Evolutionary conservation across 805 yeast genomes (phyloP).

Genomic region (Candida vartiovaarae): DNA sequence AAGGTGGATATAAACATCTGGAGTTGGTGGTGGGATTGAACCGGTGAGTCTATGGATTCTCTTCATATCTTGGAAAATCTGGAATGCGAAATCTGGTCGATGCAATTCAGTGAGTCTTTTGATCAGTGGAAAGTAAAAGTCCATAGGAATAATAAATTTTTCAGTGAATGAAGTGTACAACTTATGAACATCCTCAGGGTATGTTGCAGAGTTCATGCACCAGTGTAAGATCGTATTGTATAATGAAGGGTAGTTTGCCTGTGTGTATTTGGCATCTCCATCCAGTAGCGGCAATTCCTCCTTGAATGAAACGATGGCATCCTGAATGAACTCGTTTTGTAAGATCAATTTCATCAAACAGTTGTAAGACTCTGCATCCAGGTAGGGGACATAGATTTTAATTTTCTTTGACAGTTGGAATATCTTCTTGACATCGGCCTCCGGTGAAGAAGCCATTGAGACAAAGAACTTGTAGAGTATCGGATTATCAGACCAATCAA

Average conservation of each 20-base stretch:
- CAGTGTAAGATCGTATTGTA: constrained; percentile 38
- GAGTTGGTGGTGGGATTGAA: constrained; percentile 37
- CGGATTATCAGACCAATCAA: constrained; percentile 33
- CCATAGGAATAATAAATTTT: constrained; percentile 50
- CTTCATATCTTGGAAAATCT: constrained; percentile 55
- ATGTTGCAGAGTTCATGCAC: constrained; percentile 30
- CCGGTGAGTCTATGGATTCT: constrained; percentile 47
- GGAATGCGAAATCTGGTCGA: constrained; percentile 55
- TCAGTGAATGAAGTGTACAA: constrained; percentile 50
- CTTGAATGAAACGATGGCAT: constrained; percentile 34
- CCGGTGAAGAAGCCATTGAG: constrained; percentile 21
- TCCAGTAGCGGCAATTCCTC: constrained; percentile 32
- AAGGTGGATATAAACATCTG: constrained; percentile 52
- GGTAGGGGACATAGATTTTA: constrained; percentile 30
- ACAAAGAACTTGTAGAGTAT: constrained; percentile 24
- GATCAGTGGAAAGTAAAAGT: constrained; percentile 52
- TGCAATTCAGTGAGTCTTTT: constrained; percentile 43
- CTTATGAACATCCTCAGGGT: constrained; percentile 43
- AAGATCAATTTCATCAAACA: constrained; percentile 32
- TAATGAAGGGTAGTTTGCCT: constrained; percentile 28
- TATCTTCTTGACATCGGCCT: constrained; percentile 20
- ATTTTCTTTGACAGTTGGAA: constrained; percentile 35
- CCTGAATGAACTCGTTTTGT: constrained; percentile 29
- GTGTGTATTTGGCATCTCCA: constrained; percentile 11
- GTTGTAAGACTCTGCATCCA: constrained; percentile 33